Percentiles rank a stretch among this genome's conserved stretches.
These are phyloP conservation scores for Astrothelium macrocarpum DNA, from an alignment of 495 filamentous ascomycete species.

Conservation along the genomic window DNA sequence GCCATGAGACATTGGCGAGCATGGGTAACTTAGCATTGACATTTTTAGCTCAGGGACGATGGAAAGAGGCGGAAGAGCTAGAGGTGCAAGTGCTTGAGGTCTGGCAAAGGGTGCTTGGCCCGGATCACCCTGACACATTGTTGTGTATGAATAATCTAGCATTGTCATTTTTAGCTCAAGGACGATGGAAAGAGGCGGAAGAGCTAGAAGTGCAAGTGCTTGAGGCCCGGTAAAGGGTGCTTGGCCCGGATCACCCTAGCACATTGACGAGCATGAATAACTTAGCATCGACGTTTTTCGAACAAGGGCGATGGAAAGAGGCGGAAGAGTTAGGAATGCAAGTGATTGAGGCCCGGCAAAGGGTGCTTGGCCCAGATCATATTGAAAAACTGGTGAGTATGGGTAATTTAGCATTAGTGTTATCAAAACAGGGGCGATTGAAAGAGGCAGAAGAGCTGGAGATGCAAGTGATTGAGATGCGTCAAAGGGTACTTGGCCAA, in stretches of 20 bases:
- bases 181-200: not conserved
- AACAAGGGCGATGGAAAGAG: slow-evolving; percentile 7
- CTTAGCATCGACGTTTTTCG: not conserved
- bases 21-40: not conserved
- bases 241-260: slow-evolving; percentile 9
- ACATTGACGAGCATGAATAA: slow-evolving; percentile 10
- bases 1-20: not conserved
- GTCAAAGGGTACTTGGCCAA: slow-evolving; percentile 1
- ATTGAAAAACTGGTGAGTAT: slow-evolving; percentile 12
- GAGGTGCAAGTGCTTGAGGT: slow-evolving; percentile 2
- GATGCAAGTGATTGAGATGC: slow-evolving; percentile 10
- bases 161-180: not conserved
- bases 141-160: slow-evolving; percentile 7
- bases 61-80: not conserved
- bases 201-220: slow-evolving; percentile 7
- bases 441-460: slow-evolving; percentile 9
- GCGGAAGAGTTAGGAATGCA: slow-evolving; percentile 15
- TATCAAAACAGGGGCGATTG: not conserved
- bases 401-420: slow-evolving; percentile 5
- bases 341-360: slow-evolving; percentile 14
- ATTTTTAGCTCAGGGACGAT: not conserved
- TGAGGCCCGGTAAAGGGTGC: slow-evolving; percentile 10
- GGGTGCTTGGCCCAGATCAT: slow-evolving; percentile 14
- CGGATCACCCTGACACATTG: slow-evolving; percentile 14
- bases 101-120: slow-evolving; percentile 8